Percentiles rank a stretch among this genome's conserved stretches.
Evolutionary conservation across 1,284 basidiomycete genomes (phyloP).

Genomic region (Apiotrichum mycotoxinovorans): DNA sequence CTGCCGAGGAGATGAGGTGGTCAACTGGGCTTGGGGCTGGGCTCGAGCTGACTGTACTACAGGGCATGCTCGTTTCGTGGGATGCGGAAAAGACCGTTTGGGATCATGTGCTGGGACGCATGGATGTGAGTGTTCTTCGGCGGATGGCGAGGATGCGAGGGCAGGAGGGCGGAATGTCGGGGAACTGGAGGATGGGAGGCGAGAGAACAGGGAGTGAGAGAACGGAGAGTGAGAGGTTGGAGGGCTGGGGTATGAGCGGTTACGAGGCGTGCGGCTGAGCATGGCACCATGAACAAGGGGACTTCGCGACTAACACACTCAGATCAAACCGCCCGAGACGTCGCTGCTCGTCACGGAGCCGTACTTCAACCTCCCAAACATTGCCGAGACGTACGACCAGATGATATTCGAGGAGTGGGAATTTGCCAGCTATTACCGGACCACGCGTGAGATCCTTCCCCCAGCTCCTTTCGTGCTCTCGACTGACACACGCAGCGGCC

Average conservation of each 20-base stretch:
- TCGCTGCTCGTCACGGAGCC: slow-evolving; percentile 85
- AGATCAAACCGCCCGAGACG: slow-evolving; percentile 69
- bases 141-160: too few species aligned
- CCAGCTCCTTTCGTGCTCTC: too few species aligned
- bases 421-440: slow-evolving; percentile 74
- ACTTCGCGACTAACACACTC: background rate
- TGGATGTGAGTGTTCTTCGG: slow-evolving; percentile 57
- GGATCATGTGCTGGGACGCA: slow-evolving; percentile 72
- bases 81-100: slow-evolving; percentile 85
- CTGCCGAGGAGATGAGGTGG: background rate
- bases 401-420: slow-evolving; percentile 96
- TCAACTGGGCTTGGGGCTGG: background rate
- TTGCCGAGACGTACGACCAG: slow-evolving; percentile 87
- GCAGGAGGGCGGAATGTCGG: too few species aligned
- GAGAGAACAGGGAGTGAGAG: too few species aligned
- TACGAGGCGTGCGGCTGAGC: too few species aligned
- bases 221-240: too few species aligned
- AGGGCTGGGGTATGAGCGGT: too few species aligned
- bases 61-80: slow-evolving; percentile 90
- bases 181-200: too few species aligned
- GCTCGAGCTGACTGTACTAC: slow-evolving; percentile 24
- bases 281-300: too few species aligned
- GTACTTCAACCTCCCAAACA: slow-evolving; percentile 85
- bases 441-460: slow-evolving; percentile 62
- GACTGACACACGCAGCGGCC: slow-evolving; percentile 61